These are phyloP conservation scores for Candida sanyaensis DNA, from an alignment of 1,139 yeast genomes.

Conservation along the genomic window DNA sequence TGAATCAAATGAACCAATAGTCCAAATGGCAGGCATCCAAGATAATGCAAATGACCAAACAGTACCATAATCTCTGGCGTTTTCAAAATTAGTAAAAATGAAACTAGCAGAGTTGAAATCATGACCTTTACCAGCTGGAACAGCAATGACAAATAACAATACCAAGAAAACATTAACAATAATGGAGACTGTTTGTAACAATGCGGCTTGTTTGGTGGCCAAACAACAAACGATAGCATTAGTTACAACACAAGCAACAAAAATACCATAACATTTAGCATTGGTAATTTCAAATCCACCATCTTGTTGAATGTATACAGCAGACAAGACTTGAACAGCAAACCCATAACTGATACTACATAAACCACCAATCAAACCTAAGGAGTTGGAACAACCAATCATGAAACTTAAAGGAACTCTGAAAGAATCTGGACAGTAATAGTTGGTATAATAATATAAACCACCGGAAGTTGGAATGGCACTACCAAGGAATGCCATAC, in stretches of 20 bases:
- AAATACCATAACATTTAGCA: constrained; percentile 36
- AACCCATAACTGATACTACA: constrained; percentile 43
- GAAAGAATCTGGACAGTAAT: constrained; percentile 32
- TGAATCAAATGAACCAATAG: constrained; percentile 69
- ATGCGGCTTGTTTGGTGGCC: constrained; percentile 49
- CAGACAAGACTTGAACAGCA: constrained; percentile 37
- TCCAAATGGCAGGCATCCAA: constrained; percentile 70
- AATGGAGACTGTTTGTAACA: constrained; percentile 62
- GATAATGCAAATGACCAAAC: constrained; percentile 69
- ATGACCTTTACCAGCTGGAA: constrained; percentile 54
- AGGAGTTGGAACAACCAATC: constrained; percentile 44
- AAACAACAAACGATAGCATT: constrained; percentile 32
- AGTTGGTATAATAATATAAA: constrained; percentile 56
- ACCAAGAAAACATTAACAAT: constrained; percentile 55
- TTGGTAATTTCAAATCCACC: constrained; percentile 34
- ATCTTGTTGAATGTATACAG: constrained; percentile 31
- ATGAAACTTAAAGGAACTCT: constrained; percentile 43
- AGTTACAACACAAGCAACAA: constrained; percentile 32
- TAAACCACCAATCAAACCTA: constrained; percentile 38
- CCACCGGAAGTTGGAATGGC: constrained; percentile 79
- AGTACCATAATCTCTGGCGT: constrained; percentile 56
- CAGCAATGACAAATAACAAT: constrained; percentile 61
- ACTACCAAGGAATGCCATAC: constrained; percentile 68
- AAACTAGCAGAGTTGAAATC: constrained; percentile 34
- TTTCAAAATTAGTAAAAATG: constrained; percentile 59